phyloP scores from a whole-genome alignment of 176 grass and related monocot species.

The Musa schizocarpa region DNA sequence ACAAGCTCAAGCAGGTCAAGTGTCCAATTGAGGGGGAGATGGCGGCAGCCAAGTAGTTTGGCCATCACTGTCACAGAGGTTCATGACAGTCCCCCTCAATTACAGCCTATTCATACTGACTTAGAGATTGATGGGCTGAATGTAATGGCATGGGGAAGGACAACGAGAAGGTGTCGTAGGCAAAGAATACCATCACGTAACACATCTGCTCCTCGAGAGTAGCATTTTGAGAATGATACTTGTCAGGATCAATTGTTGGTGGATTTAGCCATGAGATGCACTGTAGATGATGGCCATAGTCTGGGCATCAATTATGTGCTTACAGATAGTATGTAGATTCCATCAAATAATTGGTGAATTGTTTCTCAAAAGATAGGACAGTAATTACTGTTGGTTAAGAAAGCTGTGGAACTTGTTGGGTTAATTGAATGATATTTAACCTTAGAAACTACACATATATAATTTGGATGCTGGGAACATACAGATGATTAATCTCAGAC shows the following conservation, averaged over 20 bases:
- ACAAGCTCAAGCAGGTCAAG: conserved; percentile 10
- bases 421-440: too few species aligned
- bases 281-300: not conserved
- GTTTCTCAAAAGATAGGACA: not conserved
- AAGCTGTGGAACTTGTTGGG: too few species aligned
- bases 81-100: not conserved
- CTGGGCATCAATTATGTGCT: not conserved
- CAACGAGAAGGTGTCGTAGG: conserved; percentile 16
- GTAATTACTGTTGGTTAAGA: not conserved
- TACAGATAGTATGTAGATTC: not conserved
- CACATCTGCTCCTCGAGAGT: not conserved
- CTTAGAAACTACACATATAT: too few species aligned
- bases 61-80: not conserved
- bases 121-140: not conserved
- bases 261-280: not conserved
- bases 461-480: too few species aligned
- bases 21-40: conserved; percentile 35
- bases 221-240: not conserved
- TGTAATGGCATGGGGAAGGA: conserved; percentile 22
- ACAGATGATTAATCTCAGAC: too few species aligned
- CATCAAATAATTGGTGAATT: not conserved
- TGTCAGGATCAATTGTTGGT: not conserved
- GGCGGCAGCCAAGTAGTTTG: conserved; percentile 24
- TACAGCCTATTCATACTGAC: conserved; percentile 3
- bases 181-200: not conserved